Conservation (phyloP, 768 basidiomycete genomes). For the Boletus rex-veris region DNA sequence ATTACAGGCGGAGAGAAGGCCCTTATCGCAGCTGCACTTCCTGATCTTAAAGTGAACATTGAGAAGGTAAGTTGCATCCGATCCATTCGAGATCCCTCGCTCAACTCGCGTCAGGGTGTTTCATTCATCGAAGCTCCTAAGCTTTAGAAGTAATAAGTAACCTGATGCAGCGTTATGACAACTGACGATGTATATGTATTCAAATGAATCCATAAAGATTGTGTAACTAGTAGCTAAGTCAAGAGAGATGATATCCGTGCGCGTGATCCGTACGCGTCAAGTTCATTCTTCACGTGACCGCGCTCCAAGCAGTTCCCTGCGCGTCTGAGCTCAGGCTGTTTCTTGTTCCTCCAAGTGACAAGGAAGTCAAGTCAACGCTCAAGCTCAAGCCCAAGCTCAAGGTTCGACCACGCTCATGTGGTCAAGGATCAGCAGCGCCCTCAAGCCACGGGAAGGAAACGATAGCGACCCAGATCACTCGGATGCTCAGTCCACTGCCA, state of each 20-base stretch:
- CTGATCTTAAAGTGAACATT: slow-evolving; percentile 75
- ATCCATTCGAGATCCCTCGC: neutral
- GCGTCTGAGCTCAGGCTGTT: neutral
- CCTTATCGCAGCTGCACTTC: slow-evolving; percentile 78
- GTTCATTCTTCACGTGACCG: slow-evolving; percentile 30
- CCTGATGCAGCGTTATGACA: neutral
- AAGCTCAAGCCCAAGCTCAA: neutral
- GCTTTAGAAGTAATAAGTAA: slow-evolving; percentile 17
- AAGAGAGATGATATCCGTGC: slow-evolving; percentile 1
- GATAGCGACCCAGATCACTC: slow-evolving; percentile 20
- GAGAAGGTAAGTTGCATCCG: slow-evolving; percentile 49
- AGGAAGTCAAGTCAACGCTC: neutral
- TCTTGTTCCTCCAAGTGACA: neutral
- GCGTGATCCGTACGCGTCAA: slow-evolving; percentile 27
- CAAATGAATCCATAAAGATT: slow-evolving; percentile 1
- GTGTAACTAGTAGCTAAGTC: neutral
- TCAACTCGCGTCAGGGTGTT: slow-evolving; percentile 19
- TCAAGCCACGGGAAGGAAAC: slow-evolving; percentile 40
- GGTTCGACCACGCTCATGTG: slow-evolving; percentile 42
- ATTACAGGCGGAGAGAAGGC: slow-evolving; percentile 67
- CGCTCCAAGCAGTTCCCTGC: neutral
- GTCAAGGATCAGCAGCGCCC: slow-evolving; percentile 57
- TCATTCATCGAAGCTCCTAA: slow-evolving; percentile 26
- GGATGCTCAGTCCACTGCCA: slow-evolving; percentile 25
- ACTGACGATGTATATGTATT: slow-evolving; percentile 10